phyloP scores from a whole-genome alignment of 176 grass and related monocot genomes.

The Chloris gayana region DNA sequence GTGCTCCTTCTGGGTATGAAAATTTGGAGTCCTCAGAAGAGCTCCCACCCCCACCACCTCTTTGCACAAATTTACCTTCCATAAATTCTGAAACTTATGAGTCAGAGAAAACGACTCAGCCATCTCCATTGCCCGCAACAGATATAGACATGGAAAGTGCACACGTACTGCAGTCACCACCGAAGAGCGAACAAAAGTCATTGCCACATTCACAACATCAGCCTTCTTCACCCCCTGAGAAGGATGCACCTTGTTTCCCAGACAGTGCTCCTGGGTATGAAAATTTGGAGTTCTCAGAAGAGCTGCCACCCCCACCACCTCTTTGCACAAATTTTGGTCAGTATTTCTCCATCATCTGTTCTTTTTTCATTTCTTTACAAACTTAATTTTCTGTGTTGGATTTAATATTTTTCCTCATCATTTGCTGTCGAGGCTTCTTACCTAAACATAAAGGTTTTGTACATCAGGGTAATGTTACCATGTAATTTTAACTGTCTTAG shows the following conservation, averaged over 20 bases:
- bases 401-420: slow-evolving; percentile 18
- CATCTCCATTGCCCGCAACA: slow-evolving; percentile 20
- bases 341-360: slow-evolving; percentile 16
- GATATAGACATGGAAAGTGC: slow-evolving; percentile 24
- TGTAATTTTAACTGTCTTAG: not conserved
- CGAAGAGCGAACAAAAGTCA: slow-evolving; percentile 19
- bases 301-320: slow-evolving; percentile 26
- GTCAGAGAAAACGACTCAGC: slow-evolving; percentile 10
- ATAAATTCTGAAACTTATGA: slow-evolving; percentile 7
- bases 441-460: not conserved
- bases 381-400: slow-evolving; percentile 20
- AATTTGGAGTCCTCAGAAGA: slow-evolving; percentile 5
- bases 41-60: slow-evolving; percentile 7
- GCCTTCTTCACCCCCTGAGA: slow-evolving; percentile 25
- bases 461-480: not conserved
- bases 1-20: not conserved
- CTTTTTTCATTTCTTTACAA: not conserved
- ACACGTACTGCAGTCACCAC: slow-evolving; percentile 1
- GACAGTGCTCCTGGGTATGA: slow-evolving; percentile 19
- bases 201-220: slow-evolving; percentile 24
- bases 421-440: not conserved
- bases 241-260: slow-evolving; percentile 28
- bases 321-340: slow-evolving; percentile 33
- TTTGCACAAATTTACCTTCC: slow-evolving; percentile 3
- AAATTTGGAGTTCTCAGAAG: slow-evolving; percentile 14